Conservation (phyloP, 805 yeast genomes). For the Zygosaccharomyces lentus region DNA sequence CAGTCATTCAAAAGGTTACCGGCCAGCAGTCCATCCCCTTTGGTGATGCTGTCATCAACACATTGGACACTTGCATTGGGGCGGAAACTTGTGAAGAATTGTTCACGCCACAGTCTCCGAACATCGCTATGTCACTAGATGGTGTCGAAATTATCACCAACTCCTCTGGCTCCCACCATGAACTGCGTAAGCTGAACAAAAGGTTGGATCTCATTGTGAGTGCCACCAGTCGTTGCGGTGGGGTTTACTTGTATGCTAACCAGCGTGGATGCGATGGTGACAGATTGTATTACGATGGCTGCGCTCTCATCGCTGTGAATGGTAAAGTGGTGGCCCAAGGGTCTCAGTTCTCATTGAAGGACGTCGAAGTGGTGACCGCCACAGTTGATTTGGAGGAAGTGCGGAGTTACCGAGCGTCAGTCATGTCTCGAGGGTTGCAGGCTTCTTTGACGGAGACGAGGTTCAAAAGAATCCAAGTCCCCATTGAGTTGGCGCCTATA, state of each 20-base stretch:
- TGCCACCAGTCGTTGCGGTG: conserved; percentile 96
- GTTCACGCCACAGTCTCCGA: conserved; percentile 95
- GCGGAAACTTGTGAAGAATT: conserved; percentile 98
- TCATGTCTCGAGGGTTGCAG: conserved; percentile 75
- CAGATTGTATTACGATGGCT: conserved; percentile 92
- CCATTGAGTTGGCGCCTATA: conserved; percentile 62
- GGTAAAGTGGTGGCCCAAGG: conserved; percentile 93
- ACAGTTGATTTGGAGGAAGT: conserved; percentile 92
- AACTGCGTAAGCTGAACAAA: conserved; percentile 80
- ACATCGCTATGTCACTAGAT: conserved; percentile 82
- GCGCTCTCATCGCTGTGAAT: conserved; percentile 89
- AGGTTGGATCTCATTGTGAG: conserved; percentile 81
- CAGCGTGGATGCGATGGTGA: conserved; percentile 99
- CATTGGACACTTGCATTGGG: conserved; percentile 87
- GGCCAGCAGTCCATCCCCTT: conserved; percentile 67
- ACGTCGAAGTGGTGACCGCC: conserved; percentile 94
- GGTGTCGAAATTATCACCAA: conserved; percentile 98
- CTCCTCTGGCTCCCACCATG: conserved; percentile 97
- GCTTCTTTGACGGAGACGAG: conserved; percentile 37
- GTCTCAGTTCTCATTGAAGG: conserved; percentile 79
- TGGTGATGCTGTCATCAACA: conserved; percentile 87
- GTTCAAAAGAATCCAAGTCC: conserved; percentile 54
- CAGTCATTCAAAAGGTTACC: conserved; percentile 57
- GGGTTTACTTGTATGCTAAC: conserved; percentile 87
- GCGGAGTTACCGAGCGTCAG: conserved; percentile 66